These are phyloP conservation scores for Beauveria medogensis DNA, from an alignment of 2,329 filamentous ascomycete species.

Conservation along the genomic window DNA sequence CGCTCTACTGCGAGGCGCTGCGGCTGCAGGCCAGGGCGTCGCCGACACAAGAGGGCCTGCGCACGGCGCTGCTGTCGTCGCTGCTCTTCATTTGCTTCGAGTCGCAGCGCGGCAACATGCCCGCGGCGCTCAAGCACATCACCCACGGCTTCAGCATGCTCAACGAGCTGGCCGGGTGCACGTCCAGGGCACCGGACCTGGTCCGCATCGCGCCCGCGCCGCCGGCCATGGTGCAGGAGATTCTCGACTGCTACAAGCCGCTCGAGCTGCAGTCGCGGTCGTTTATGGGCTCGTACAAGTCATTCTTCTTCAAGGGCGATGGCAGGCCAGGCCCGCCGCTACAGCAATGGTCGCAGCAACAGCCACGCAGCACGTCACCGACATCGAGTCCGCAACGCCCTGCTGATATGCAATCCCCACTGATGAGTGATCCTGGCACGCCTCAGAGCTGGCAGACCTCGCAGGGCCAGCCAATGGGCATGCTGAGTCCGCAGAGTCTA, in stretches of 20 bases:
- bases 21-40: slow-evolving; percentile 29
- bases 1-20: slow-evolving; percentile 34
- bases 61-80: slow-evolving; percentile 31
- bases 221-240: slow-evolving; percentile 29
- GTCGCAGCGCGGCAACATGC: slow-evolving; percentile 30
- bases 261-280: slow-evolving; percentile 31
- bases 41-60: slow-evolving; percentile 27
- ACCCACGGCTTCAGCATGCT: slow-evolving; percentile 33
- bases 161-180: slow-evolving; percentile 29
- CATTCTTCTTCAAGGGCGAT: slow-evolving; percentile 22
- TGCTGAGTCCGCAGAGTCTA: slow-evolving; percentile 28
- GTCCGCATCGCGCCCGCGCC: slow-evolving; percentile 31
- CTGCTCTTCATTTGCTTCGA: slow-evolving; percentile 35
- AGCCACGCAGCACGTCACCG: not conserved
- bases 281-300: slow-evolving; percentile 30
- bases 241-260: slow-evolving; percentile 31
- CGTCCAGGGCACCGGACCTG: slow-evolving; percentile 26
- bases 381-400: not conserved
- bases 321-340: slow-evolving; percentile 10
- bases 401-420: not conserved
- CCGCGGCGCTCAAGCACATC: slow-evolving; percentile 32
- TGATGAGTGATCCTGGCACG: not conserved
- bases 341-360: slow-evolving; percentile 7
- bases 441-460: not conserved
- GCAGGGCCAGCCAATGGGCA: slow-evolving; percentile 12